Base-by-base conservation (phyloP, 1,139 yeast genomes). In the Suhomyces chickasaworum region DNA sequence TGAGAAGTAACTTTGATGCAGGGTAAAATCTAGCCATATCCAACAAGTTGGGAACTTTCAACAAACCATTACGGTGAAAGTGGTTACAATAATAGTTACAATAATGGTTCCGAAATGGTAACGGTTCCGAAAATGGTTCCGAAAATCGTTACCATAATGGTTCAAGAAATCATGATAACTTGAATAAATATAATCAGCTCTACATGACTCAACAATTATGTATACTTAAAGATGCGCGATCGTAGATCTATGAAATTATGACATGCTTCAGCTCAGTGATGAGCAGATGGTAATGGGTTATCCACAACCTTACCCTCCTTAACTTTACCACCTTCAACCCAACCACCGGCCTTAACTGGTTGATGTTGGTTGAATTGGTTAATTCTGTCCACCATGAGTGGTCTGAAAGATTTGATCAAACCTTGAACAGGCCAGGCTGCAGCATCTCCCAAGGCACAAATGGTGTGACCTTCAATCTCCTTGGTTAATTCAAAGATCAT, bases 391-490 rank as follows among this genome's bases (percentile, higher is more conserved):
- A 83, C 84, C 80, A 88, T 81, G 52, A 83, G 81, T 6, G 95
- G 95, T 65, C 89, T 80, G 77, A 88, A 88, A 57, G 87, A 83
- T 64, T 84, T 83, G 57, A 88, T 85, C 57, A 88, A 78, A 49
- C 96, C 96, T 71, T 88, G 96, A 50, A 88, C 77, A 42, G 96
- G 96, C 96, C 96, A 88, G 39, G 95, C 91, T 50, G 95, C 90
- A 35, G 96, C 96, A 66, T 88, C 96, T 52, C 96, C 96, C 59
- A 88, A 76, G 23, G 95, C 96, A 73, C 96, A 88, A 60, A 88
- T 88, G 47, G 95, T 87, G 71, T 88, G 96, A 44, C 95, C 95
- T 69, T 88, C 95, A 57, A 88, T 81, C 65, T 86, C 89, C 71
- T 87, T 86, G 52, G 91, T 83, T 56, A 88, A 80, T 69, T 88